Conservation (phyloP, 148 eudicot genomes). For the Chenopodium album region DNA sequence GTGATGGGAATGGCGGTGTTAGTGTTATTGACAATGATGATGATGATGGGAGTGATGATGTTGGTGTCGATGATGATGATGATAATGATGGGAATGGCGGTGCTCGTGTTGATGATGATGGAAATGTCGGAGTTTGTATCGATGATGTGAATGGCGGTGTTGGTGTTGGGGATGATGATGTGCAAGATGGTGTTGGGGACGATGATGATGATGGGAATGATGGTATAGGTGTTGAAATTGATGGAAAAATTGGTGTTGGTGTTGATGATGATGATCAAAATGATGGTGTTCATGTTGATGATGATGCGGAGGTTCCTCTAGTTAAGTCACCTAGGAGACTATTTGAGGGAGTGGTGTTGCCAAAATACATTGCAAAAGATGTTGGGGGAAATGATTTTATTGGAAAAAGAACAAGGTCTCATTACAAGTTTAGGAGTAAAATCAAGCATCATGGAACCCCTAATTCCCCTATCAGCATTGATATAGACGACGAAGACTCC, state of each 20-base stretch:
- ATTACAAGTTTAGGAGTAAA: neutral
- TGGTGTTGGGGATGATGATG: neutral
- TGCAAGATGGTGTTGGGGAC: neutral
- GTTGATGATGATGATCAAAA: neutral
- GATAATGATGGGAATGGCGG: neutral
- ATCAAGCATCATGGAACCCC: neutral
- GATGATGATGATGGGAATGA: neutral
- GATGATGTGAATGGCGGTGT: neutral
- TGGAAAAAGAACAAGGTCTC: conserved; percentile 1
- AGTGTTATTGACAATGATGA: neutral
- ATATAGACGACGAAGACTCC: neutral
- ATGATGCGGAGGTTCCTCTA: neutral
- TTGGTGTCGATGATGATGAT: neutral
- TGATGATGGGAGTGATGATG: neutral
- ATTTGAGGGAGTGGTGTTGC: neutral
- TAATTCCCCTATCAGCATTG: neutral
- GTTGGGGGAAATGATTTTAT: neutral
- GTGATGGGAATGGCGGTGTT: neutral
- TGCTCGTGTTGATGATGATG: neutral
- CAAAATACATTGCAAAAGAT: neutral
- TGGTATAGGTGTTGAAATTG: neutral
- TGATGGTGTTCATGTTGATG: neutral
- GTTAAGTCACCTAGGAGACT: neutral
- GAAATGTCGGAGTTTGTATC: neutral
- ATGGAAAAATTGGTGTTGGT: neutral